These are phyloP conservation scores for Kitagawia praeruptora DNA, from an alignment of 129 eudicot genomes.

Conservation along the genomic window DNA sequence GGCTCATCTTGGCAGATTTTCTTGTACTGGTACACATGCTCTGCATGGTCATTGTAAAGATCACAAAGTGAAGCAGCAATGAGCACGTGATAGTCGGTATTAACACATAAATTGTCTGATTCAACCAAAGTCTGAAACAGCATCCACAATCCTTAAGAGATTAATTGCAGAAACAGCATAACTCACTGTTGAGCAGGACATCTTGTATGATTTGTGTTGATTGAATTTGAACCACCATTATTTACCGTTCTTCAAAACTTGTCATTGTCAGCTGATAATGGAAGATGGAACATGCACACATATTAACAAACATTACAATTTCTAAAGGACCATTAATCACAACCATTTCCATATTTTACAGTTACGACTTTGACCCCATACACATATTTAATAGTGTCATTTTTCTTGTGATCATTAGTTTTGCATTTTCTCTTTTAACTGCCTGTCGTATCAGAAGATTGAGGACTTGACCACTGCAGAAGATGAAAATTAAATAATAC, in stretches of 20 bases:
- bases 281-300: constrained; percentile 1
- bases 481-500: neutral
- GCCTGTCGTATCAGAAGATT: neutral
- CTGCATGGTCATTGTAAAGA: neutral
- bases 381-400: too few relatives aligned
- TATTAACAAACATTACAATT: neutral
- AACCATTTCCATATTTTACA: neutral
- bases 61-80: neutral
- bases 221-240: neutral
- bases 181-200: neutral
- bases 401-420: too few relatives aligned
- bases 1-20: neutral
- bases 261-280: neutral
- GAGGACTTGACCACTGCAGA: neutral
- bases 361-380: neutral
- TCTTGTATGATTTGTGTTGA: neutral
- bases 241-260: neutral
- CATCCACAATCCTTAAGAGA: neutral
- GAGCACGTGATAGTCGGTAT: neutral
- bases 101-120: neutral
- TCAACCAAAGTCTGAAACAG: constrained; percentile 1
- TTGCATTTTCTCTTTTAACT: neutral
- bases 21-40: neutral
- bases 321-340: neutral
- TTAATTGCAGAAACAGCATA: neutral